Conservation (phyloP, 495 filamentous ascomycete genomes). For the Lasiosphaeria ovina region DNA sequence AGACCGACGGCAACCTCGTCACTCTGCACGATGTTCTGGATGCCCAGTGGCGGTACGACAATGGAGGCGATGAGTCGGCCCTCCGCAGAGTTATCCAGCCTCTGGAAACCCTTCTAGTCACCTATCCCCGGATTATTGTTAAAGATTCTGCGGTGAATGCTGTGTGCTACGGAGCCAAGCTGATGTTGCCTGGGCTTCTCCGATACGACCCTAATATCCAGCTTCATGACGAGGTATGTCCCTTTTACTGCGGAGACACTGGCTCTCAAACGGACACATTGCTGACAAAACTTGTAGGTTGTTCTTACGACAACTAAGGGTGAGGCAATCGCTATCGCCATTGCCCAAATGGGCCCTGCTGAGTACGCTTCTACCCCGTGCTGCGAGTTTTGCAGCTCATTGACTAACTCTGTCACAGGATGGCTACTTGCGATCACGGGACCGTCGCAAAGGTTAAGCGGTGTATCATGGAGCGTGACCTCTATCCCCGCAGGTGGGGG, state of each 20-base stretch:
- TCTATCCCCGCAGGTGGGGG: constrained; percentile 94
- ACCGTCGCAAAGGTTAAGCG: constrained; percentile 97
- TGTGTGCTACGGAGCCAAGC: constrained; percentile 95
- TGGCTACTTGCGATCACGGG: constrained; percentile 90
- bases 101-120: constrained; percentile 83
- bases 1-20: constrained; percentile 73
- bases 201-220: constrained; percentile 84
- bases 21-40: constrained; percentile 95
- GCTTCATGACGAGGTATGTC: constrained; percentile 27
- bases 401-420: constrained; percentile 28
- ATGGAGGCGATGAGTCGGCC: constrained; percentile 82
- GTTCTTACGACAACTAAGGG: constrained; percentile 98
- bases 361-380: constrained; percentile 19
- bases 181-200: constrained; percentile 94
- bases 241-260: too few relatives aligned
- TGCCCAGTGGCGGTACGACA: constrained; percentile 91
- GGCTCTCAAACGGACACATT: background rate
- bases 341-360: constrained; percentile 73
- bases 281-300: constrained; percentile 59
- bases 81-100: constrained; percentile 85
- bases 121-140: constrained; percentile 93
- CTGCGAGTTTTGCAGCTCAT: background rate
- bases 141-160: constrained; percentile 96
- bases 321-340: constrained; percentile 92
- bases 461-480: constrained; percentile 95